Percentiles rank a stretch among this genome's conserved stretches.
Conservation (phyloP, 768 basidiomycete genomes). For the Tephrocybe sp. region DNA sequence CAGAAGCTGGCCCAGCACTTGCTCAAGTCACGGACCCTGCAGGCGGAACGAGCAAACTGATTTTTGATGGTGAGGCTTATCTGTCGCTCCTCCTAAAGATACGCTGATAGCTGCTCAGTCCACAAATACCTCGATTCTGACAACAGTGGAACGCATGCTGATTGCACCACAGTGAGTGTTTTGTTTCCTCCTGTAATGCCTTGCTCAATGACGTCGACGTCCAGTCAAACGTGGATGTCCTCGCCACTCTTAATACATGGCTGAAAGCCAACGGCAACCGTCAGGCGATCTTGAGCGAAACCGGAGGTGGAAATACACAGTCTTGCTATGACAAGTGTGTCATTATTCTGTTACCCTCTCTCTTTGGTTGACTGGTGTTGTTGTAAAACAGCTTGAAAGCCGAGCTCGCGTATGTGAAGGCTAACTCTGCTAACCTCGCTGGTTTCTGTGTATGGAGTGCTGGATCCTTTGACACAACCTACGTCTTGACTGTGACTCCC, state of each 20-base stretch:
- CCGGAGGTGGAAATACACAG: slow-evolving; percentile 52
- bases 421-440: slow-evolving; percentile 38
- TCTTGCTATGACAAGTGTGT: slow-evolving; percentile 40
- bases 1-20: slow-evolving; percentile 46
- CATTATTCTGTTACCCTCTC: not conserved
- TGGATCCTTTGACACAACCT: slow-evolving; percentile 50
- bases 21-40: slow-evolving; percentile 40
- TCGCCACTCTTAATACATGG: slow-evolving; percentile 43
- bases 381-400: slow-evolving; percentile 33
- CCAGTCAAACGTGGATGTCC: slow-evolving; percentile 39
- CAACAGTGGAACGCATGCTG: slow-evolving; percentile 39
- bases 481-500: slow-evolving; percentile 50
- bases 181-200: not conserved
- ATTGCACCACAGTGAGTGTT: slow-evolving; percentile 28
- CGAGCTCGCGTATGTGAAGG: slow-evolving; percentile 46
- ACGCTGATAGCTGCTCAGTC: slow-evolving; percentile 22
- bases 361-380: not conserved
- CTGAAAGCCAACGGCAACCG: slow-evolving; percentile 32
- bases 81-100: not conserved
- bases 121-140: slow-evolving; percentile 64
- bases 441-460: slow-evolving; percentile 60
- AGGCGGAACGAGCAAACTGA: slow-evolving; percentile 39
- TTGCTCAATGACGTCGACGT: slow-evolving; percentile 11
- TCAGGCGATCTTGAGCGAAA: slow-evolving; percentile 42
- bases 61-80: slow-evolving; percentile 42